A percentile compares a stretch with the other conserved stretches of the same genome.
These are phyloP conservation scores for Mycena metata DNA, from an alignment of 768 basidiomycete species.

Conservation along the genomic window DNA sequence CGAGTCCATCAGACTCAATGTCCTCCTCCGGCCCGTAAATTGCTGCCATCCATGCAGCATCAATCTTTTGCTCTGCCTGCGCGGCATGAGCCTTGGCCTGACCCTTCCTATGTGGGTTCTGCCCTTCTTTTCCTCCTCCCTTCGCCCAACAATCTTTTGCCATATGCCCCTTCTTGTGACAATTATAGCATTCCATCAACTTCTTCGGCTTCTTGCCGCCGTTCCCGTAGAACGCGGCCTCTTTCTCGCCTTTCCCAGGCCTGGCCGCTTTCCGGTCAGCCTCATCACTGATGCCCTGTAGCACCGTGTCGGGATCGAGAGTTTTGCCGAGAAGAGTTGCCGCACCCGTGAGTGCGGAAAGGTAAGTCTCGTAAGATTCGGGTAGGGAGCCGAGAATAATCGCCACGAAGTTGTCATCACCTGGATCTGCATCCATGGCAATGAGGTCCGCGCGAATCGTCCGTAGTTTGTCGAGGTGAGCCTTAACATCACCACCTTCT, in stretches of 20 bases:
- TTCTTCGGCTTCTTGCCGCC: constrained; percentile 5
- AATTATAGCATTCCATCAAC: constrained; percentile 46
- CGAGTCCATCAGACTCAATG: no score
- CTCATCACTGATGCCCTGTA: constrained; percentile 17
- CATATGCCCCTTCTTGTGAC: constrained; percentile 47
- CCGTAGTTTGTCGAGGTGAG: constrained; percentile 37
- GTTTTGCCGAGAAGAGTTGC: constrained; percentile 15
- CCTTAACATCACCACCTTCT: constrained; percentile 40
- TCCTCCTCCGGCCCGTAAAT: not conserved
- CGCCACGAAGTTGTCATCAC: constrained; percentile 7
- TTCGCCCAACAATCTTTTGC: constrained; percentile 47
- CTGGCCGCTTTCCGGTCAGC: constrained; percentile 6
- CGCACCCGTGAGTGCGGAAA: constrained; percentile 16
- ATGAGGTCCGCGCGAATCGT: constrained; percentile 3
- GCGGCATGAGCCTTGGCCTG: not conserved
- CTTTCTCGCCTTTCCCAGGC: not conserved
- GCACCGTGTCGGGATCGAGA: constrained; percentile 7
- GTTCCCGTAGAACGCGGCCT: constrained; percentile 1
- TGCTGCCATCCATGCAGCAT: not conserved
- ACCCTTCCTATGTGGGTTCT: constrained; percentile 40
- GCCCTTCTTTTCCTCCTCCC: constrained; percentile 53
- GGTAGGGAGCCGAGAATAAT: constrained; percentile 15
- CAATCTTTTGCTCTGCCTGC: not conserved
- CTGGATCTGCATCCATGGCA: constrained; percentile 14
- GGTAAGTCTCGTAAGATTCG: not conserved